Conservation (phyloP, 1,139 yeast genomes). For the Martiniozyma asiatica region DNA sequence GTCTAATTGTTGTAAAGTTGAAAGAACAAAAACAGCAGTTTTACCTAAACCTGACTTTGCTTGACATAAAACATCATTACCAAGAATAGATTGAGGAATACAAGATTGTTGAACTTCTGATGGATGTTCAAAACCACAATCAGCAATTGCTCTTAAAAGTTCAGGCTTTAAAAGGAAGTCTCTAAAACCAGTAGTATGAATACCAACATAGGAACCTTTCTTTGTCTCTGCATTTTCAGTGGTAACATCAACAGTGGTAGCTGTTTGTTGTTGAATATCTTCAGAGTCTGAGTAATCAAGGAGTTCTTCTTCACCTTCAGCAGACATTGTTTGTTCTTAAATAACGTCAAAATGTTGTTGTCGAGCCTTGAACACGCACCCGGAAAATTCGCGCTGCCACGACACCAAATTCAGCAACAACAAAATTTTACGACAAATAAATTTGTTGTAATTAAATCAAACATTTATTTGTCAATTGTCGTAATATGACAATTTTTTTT, state of each 20-base stretch:
- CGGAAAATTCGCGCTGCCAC: neutral
- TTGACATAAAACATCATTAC: constrained; percentile 96
- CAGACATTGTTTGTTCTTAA: constrained; percentile 38
- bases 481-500: too few species aligned
- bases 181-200: constrained; percentile 97
- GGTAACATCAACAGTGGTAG: constrained; percentile 45
- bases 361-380: too few species aligned
- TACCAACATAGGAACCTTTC: constrained; percentile 96
- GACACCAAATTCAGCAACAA: too few species aligned
- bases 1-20: constrained; percentile 93
- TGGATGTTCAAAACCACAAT: constrained; percentile 99
- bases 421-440: too few species aligned
- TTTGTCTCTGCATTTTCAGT: constrained; percentile 43
- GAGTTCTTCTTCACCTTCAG: constrained; percentile 98
- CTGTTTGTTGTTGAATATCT: constrained; percentile 57
- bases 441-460: too few species aligned
- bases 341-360: neutral
- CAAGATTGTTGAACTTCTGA: constrained; percentile 99
- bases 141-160: constrained; percentile 92
- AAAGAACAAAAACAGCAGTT: constrained; percentile 93
- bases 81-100: constrained; percentile 95
- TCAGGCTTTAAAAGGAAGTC: constrained; percentile 95
- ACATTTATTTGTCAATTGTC: too few species aligned
- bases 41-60: constrained; percentile 99
- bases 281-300: constrained; percentile 97